Evolutionary conservation across 108 stramenopile genomes (phyloP), one percentile per base, ranked within the genome.

Genomic region (Nitzschia sp.): DNA sequence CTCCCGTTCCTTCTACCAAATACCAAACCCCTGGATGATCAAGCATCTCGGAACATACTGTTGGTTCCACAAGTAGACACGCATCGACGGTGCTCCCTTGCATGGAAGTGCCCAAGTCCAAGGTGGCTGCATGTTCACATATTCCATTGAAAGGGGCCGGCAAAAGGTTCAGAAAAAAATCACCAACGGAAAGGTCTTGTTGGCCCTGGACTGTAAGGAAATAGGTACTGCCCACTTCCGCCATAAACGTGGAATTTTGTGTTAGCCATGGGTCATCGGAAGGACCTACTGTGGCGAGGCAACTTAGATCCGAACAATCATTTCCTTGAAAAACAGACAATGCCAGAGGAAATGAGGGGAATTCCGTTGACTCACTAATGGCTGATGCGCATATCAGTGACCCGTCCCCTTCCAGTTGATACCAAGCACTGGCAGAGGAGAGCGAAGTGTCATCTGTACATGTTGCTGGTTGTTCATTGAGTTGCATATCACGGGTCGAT

Each of bases 11-110:
- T 21, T 53, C 61, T 7, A 71, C 41, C 7, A 38, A 11, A 52
- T 63, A 71, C 70, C 70, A 71, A 7, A 71, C 51, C 0, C 70
- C 70, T 19, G 41, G 38, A 12, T 12, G 24, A 53, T 63, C 61
- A 12, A 63, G 10, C 7, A 40, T 22, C 3, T 52, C 51, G 37
- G 57, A 46, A 52, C 58, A 60, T 59, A 37, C 25, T 11, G 43
- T 20, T 40, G 17, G 25, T 48, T 52, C 40, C 25, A 56, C 66
- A 42, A 38, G 17, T 34, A 34, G 29, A 38, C 69, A 70, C 25
- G 40, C 54, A 38, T 70, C 41, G 42, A 59, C 39, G 19, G 61
- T 63, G 7, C 61, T 63, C 29, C 61, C 70, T 37, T 20, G 25
- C 10, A 51, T 29, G 8, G 25, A 19, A 42, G 15, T 51, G 37